Evolutionary conservation across 331 rosid species (phyloP), one percentile per base, ranked within the genome.

Genomic region (Quercus phellos): DNA sequence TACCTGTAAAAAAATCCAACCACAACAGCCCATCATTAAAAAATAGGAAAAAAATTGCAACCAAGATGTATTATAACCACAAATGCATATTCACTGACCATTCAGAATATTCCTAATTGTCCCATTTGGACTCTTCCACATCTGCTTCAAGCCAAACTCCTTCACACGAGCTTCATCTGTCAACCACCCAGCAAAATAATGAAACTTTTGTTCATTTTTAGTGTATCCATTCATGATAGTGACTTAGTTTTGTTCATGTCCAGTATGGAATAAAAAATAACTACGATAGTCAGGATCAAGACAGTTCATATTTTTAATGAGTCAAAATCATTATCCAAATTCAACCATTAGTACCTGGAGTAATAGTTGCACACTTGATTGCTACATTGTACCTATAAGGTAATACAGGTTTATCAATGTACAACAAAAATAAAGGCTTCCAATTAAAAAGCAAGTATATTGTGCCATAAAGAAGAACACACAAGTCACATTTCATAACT

Each of bases 91-190:
- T 29, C 55, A 58, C 78, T 75, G 80, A 92, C 99, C 99, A 76
- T 95, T 92, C 91, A 95, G 84, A 83, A 95, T 95, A 79, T 95
- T 95, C 92, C 99, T 88, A 74, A 95, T 95, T 42, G 98, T 92
- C 66, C 99, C 99, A 77, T 92, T 95, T 78, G 99, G 99, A 88
- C 99, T 95, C 91, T 69, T 95, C 99, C 99, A 95, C 99, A 95
- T 95, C 2, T 79, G 77, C 92, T 90, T 95, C 89, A 95, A 85
- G 83, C 19, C 82, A 80, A 95, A 95, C 84, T 95, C 99, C 90
- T 81, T 85, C 75, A 95, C 83, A 55, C 99, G 98, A 79, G 83
- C 98, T 73, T 92, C 98, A 83, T 95, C 99, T 95, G 96, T 70
- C 67, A 80, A 85, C 61, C 51, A 78, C 42, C 43, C 3, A 78